Evolutionary conservation across 2,329 filamentous ascomycete species (phyloP).

Genomic region (Elsinoe fawcettii): DNA sequence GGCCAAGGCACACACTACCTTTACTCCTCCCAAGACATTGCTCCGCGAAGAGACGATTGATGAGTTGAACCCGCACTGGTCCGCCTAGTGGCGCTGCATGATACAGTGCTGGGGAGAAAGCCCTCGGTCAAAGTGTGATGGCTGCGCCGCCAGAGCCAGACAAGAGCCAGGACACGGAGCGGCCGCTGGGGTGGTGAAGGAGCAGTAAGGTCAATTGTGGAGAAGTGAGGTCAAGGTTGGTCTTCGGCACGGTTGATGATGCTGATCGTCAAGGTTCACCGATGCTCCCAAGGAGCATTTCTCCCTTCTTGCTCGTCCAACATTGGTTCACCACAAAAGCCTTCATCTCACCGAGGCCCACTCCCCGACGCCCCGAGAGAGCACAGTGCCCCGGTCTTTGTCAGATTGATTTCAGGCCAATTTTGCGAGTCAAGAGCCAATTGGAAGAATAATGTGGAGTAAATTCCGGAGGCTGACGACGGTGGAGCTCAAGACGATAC

Average conservation of each 20-base stretch:
- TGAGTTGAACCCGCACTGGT: neutral
- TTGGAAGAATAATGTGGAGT: neutral
- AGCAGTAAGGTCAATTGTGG: constrained; percentile 3
- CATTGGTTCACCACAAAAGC: neutral
- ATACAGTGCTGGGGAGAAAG: neutral
- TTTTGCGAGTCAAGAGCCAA: neutral
- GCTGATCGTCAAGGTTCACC: constrained; percentile 5
- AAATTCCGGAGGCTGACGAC: neutral
- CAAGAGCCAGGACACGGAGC: neutral
- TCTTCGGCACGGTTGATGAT: constrained; percentile 1
- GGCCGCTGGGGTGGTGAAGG: constrained; percentile 2
- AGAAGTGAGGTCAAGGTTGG: constrained; percentile 10
- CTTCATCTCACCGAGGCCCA: constrained; percentile 10
- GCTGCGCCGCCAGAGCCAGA: constrained; percentile 1
- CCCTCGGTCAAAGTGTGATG: neutral
- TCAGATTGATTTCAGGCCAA: constrained; percentile 5
- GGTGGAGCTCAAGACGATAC: neutral
- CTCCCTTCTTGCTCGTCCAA: neutral
- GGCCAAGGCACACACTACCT: neutral
- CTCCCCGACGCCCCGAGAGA: neutral
- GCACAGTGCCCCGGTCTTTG: neutral
- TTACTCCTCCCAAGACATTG: neutral
- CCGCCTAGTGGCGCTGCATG: constrained; percentile 2
- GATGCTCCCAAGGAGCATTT: neutral
- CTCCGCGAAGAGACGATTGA: neutral